Evolutionary conservation across 495 filamentous ascomycete species (phyloP), one percentile per base, ranked within the genome.

Genomic region (Aspergillus funiculosus): DNA sequence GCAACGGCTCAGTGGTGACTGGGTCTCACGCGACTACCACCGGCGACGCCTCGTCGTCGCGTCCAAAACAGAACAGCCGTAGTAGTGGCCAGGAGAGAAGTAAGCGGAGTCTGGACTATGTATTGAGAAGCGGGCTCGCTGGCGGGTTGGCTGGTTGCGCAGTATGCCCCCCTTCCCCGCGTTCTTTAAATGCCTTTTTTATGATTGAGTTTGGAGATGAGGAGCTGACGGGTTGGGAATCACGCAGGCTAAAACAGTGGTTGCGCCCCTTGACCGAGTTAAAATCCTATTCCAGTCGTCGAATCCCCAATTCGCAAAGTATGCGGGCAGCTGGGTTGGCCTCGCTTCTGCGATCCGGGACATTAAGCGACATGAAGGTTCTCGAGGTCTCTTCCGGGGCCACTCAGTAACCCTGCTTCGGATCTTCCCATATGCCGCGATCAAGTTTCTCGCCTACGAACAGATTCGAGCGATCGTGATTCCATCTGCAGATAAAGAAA

Each of bases 251-350:
- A 98, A 98, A 75, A 95, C 91, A 1, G 72, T 94, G 13, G 94
- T 98, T 10, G 92, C 87, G 19, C 92, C 92, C 25, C 86, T 98
- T 43, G 92, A 98, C 69, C 83, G 92, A 32, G 92, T 98, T 59
- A 98, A 98, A 64, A 98, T 98, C 61, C 84, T 98, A 39, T 97
- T 98, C 72, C 92, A 98, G 67, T 83, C 92, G 40, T 86, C 85
- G 46, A 95, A 89, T 59, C 92, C 92, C 4, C 84, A 94, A 54
- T 98, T 94, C 61, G 74, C 82, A 21, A 94, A 92, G 67, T 97
- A 97, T 62, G 80, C 85, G 0, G 86, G 89, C 29, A 86, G 80
- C 26, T 96, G 89, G 87, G 73, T 74, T 48, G 92, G 92, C 21
- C 77, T 92, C 8, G 72, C 76, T 3, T 66, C 71, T 24, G 91